Conservation (phyloP, 805 yeast genomes). For the Kodamaea hsintzibuensis region DNA sequence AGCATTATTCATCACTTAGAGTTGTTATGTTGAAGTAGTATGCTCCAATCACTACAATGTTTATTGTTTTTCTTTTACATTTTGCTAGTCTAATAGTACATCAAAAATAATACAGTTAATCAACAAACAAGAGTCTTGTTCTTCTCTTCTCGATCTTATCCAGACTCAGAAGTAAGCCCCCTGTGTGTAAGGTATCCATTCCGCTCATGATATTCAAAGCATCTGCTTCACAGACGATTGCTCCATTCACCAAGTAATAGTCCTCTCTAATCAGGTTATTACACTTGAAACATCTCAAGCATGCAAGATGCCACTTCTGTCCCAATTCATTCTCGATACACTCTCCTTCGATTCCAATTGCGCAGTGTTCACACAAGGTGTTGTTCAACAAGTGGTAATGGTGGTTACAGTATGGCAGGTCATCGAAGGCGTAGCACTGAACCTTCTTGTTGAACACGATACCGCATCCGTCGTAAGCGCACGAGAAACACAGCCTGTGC, state of each 20-base stretch:
- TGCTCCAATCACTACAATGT: not conserved
- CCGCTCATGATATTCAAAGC: conserved; percentile 33
- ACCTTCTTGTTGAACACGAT: conserved; percentile 57
- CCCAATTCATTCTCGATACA: conserved; percentile 76
- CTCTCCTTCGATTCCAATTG: conserved; percentile 81
- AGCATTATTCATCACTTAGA: too few species aligned
- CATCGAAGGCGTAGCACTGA: conserved; percentile 74
- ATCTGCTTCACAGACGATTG: conserved; percentile 53
- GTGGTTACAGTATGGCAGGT: conserved; percentile 76
- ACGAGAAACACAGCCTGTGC: conserved; percentile 86
- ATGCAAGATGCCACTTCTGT: conserved; percentile 73
- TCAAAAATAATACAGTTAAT: conserved; percentile 13
- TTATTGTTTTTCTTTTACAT: not conserved
- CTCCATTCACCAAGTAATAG: conserved; percentile 51
- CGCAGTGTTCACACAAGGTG: conserved; percentile 72
- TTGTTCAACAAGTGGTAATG: conserved; percentile 78
- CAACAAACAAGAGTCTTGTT: conserved; percentile 41
- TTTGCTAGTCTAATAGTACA: not conserved
- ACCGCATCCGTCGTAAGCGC: conserved; percentile 56
- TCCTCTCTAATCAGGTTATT: conserved; percentile 49
- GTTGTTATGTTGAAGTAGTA: too few species aligned
- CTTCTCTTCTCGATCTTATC: conserved; percentile 46
- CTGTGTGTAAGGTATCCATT: conserved; percentile 22
- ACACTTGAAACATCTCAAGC: conserved; percentile 73
- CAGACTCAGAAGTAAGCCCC: conserved; percentile 22